Conservation (phyloP, 2,329 filamentous ascomycete species). For the Colletotrichum sp. region DNA sequence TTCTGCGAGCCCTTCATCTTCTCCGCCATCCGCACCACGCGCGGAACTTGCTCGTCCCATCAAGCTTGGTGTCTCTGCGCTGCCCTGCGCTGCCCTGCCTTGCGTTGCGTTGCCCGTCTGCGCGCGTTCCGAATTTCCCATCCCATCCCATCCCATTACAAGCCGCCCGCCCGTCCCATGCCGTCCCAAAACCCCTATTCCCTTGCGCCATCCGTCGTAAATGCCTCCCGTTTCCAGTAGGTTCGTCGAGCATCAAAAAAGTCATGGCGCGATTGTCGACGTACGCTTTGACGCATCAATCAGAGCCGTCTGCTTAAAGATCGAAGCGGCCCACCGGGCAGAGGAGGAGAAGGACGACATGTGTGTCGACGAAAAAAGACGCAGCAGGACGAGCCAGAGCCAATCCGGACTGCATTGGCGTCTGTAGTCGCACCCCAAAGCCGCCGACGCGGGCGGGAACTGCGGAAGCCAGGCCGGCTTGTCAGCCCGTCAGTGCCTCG, state of each 20-base stretch:
- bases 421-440: neutral
- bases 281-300: conserved; percentile 2
- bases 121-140: neutral
- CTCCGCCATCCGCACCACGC: neutral
- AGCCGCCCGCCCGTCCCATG: neutral
- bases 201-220: neutral
- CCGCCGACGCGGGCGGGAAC: neutral
- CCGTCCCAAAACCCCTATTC: neutral
- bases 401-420: neutral
- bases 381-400: neutral
- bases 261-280: conserved; percentile 9
- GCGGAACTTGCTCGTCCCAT: conserved; percentile 10
- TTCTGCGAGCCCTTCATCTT: neutral
- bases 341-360: neutral
- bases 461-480: conserved; percentile 2
- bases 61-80: neutral
- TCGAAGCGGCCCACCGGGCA: neutral
- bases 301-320: neutral
- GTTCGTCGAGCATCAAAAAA: conserved; percentile 6
- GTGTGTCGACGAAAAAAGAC: neutral
- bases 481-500: neutral
- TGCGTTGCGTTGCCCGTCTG: neutral
- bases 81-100: neutral
- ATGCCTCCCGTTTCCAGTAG: conserved; percentile 3
- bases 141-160: neutral